Conservation (phyloP, 345 rosid genomes). For the Arabidopsis thaliana region TAIR10.1 NC_003076.8:6212501-6213000, state of each 20-base stretch:
- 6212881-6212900: constrained; percentile 36
- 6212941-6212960: constrained; percentile 5
- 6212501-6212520: too few relatives aligned
- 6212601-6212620: too few relatives aligned
- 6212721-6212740: too few relatives aligned
- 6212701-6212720: too few relatives aligned
- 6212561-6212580: too few relatives aligned
- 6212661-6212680: too few relatives aligned
- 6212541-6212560: too few relatives aligned
- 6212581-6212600: too few relatives aligned
- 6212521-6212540: too few relatives aligned
- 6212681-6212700: too few relatives aligned
- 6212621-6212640: too few relatives aligned
- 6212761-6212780: neutral
- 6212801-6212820: neutral
- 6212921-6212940: neutral
- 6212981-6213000: constrained; percentile 24
- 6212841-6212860: neutral
- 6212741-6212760: neutral
- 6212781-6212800: neutral
- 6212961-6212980: constrained; percentile 6
- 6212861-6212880: neutral
- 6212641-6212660: too few relatives aligned
- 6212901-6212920: constrained; percentile 2
- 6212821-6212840: neutral